A percentile compares a stretch with the other conserved stretches of the same genome.
These are phyloP conservation scores for Ceratocystis lukuohia DNA, from an alignment of 2,329 filamentous ascomycete species.

Conservation along the genomic window DNA sequence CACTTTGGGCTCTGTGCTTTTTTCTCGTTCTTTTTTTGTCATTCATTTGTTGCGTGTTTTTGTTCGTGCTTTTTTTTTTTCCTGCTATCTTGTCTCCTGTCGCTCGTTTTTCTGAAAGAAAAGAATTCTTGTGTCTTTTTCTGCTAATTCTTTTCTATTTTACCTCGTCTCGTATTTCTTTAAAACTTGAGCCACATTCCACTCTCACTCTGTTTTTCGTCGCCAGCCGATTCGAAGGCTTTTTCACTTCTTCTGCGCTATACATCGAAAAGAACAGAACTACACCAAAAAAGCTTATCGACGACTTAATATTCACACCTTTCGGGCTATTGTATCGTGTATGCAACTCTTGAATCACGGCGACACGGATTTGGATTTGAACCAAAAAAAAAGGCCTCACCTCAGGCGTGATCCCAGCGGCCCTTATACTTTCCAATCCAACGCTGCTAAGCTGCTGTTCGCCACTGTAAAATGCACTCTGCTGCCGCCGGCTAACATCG, in stretches of 20 bases:
- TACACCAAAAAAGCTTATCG: neutral
- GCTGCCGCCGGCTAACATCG: neutral
- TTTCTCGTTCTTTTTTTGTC: slow-evolving; percentile 6
- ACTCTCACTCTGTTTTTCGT: neutral
- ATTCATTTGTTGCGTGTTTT: slow-evolving; percentile 10
- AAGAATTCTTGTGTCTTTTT: neutral
- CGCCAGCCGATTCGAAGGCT: neutral
- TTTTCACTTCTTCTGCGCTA: neutral
- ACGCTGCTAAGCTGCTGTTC: neutral
- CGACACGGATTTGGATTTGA: neutral
- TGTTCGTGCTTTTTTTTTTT: slow-evolving; percentile 5
- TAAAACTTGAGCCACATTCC: neutral
- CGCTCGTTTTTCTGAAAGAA: neutral
- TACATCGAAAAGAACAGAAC: neutral
- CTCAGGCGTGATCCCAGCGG: neutral
- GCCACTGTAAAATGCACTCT: neutral
- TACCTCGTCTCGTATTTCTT: neutral
- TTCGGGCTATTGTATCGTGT: neutral
- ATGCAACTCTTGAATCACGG: neutral
- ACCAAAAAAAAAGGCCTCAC: neutral
- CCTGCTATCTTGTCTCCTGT: slow-evolving; percentile 5
- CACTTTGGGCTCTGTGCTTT: neutral
- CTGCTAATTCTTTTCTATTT: neutral
- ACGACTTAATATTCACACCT: neutral
- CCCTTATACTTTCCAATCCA: neutral